These are phyloP conservation scores for Phytophthora agathidicida DNA, from an alignment of 352 stramenopile genomes.

Conservation along the genomic window DNA sequence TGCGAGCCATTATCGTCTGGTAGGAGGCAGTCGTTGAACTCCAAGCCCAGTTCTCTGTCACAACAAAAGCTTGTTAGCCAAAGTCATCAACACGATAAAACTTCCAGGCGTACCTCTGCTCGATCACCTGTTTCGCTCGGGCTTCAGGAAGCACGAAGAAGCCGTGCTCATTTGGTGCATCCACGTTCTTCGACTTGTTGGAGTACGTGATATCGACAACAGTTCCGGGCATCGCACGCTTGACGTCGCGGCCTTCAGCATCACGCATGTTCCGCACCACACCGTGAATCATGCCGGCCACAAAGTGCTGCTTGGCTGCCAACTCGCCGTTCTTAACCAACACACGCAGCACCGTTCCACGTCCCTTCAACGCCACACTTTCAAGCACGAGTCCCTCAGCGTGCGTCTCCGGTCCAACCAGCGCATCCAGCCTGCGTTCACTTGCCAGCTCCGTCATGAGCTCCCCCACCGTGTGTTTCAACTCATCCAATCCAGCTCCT, in stretches of 20 bases:
- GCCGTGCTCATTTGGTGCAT: conserved; percentile 80
- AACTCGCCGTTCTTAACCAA: conserved; percentile 74
- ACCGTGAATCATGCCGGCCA: conserved; percentile 87
- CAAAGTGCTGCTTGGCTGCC: conserved; percentile 75
- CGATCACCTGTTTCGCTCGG: conserved; percentile 71
- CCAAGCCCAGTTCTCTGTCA: conserved; percentile 67
- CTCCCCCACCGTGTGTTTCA: conserved; percentile 50
- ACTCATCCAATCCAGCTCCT: conserved; percentile 54
- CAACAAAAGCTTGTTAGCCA: conserved; percentile 1
- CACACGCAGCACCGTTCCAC: conserved; percentile 74
- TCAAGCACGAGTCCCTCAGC: conserved; percentile 79
- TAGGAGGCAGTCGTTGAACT: conserved; percentile 69
- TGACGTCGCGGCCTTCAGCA: conserved; percentile 61
- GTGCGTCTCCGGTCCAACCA: conserved; percentile 37
- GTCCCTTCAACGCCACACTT: conserved; percentile 66
- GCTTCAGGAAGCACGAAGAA: conserved; percentile 77
- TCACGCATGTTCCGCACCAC: conserved; percentile 68
- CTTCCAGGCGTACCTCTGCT: conserved; percentile 55
- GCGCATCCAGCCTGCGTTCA: conserved; percentile 44
- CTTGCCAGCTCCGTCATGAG: conserved; percentile 37
- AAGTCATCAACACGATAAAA: not conserved
- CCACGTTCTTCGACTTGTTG: conserved; percentile 84
- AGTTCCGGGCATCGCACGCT: conserved; percentile 57
- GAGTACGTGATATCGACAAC: conserved; percentile 85
- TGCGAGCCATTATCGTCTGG: conserved; percentile 28